Base-by-base conservation (phyloP, 2,329 filamentous ascomycete genomes). In the Bipolaris oryzae region DNA sequence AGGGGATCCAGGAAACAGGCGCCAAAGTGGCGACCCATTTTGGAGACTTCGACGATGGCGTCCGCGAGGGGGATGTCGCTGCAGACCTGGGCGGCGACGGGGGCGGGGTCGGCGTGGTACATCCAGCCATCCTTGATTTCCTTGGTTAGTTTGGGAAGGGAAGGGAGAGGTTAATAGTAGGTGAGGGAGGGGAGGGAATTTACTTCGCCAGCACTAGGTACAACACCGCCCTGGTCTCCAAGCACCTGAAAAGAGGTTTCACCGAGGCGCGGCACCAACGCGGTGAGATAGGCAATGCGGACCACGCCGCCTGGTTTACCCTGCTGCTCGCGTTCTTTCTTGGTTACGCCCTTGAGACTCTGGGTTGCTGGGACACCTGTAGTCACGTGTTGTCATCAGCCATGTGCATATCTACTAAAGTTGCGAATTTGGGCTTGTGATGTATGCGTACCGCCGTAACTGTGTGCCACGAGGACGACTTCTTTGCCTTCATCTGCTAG, bases 381-480 rank as follows among this genome's bases (percentile, higher is more conserved):
- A 16, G 41, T 18, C 16, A 34, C 13, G 9, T 28, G 28, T 13
- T 31, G 28, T 31, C 9, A 31, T 45, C 13, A 58, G 34, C 16
- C 23, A 52, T n/a, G 10, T 43, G 31, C 16, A 23, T 15, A 11
- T 34, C 18, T 20, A n/a, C 6, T 25, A 20, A 41, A 9, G 35
- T 34, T 13, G 3, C 5, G 7, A 10, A 13, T 39, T 5, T 3
- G 43, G 41, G 11, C 5, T 3, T 7, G n/a, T 16, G 31, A 25
- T 25, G 9, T 9, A 23, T 4, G 50, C 55, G 47, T 35, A 62
- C 74, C 77, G 18, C 75, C 69, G 57, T 77, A 78, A 6, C 74
- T 78, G 56, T 79, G 77, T 46, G 68, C 70, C 5, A 76, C 53
- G 10, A 79, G 37, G 3, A 78, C 60, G 16, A 78, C 61, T 18